These are phyloP conservation scores for Elymus sibiricus DNA, from an alignment of 176 grass and related monocot species.

Conservation along the genomic window DNA sequence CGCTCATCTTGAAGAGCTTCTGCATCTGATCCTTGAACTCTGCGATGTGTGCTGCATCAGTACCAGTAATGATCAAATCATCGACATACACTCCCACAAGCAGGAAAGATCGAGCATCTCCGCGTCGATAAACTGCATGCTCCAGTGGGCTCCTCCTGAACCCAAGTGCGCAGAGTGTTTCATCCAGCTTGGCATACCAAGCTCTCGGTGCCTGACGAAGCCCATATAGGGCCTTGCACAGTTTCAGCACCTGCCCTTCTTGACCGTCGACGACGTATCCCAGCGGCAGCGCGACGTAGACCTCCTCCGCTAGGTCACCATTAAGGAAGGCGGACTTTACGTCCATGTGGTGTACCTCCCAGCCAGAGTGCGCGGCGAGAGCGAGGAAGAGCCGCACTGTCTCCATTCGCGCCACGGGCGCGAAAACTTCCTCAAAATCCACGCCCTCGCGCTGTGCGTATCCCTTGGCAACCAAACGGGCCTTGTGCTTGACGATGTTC, in stretches of 20 bases:
- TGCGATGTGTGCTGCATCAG: neutral
- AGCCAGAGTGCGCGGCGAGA: neutral
- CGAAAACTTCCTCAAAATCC: too few species aligned
- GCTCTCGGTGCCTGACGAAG: neutral
- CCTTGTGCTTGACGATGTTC: too few species aligned
- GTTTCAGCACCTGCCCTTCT: neutral
- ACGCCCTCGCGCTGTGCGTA: too few species aligned
- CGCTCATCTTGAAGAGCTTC: neutral
- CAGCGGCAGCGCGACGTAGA: neutral
- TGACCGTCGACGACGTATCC: neutral
- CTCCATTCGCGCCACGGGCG: too few species aligned
- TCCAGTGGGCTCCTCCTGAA: neutral
- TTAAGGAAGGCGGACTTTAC: neutral
- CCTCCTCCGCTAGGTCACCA: neutral
- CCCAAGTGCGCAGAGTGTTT: neutral
- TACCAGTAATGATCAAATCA: neutral
- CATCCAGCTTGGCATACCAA: neutral
- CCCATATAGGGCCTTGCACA: neutral
- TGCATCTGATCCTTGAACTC: neutral
- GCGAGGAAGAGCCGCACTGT: neutral
- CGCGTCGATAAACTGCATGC: neutral
- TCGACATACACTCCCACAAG: neutral
- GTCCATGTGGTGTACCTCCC: neutral
- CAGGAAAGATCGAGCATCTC: neutral
- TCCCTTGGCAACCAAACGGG: too few species aligned